Evolutionary conservation across 1,139 yeast species (phyloP), one percentile per base, ranked within the genome.

Genomic region (Kluyveromyces sp.): DNA sequence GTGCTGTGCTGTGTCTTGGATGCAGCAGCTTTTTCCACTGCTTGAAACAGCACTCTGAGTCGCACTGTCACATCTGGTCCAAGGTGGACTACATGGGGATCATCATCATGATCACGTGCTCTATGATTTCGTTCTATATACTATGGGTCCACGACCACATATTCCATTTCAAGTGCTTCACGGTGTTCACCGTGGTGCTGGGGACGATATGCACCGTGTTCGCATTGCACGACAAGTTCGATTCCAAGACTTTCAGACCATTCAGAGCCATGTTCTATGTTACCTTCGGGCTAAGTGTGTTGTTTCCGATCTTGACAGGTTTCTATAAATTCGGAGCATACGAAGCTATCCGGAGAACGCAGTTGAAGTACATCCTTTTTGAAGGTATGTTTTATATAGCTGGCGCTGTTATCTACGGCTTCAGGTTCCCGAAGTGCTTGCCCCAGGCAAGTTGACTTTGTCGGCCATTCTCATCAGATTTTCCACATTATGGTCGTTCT

Each of bases 51-150:
- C 97, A 89, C 61, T 86, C 96, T 5, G 75, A 70, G 39, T 56
- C 59, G 53, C 49, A 78, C 78, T 30, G 73, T 78, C 49, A 69
- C 67, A 48, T 69, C 74, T 55, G 95, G 95, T 34, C 89, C 60
- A 85, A 81, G 57, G 72, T 88, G 46, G 97, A 89, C 63, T 90
- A 89, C 61, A 75, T 89, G 53, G 97, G 97, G 0, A 89, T 89
- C 43, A 83, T 89, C 29, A 71, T 83, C 6, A 70, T 89, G 53
- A 88, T 88, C 48, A 79, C 88, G 3, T 75, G 88, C 45, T 87
- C 96, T 1, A 75, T 85, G 68, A 71, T 83, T 4, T 83, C 95
- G 2, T 88, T 7, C 72, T 86, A 7, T 86, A 7, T 73, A 80
- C 56, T 87, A 83, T 64, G 83, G 92, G 1, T 77, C 48, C 69